Percentiles rank a stretch among this genome's conserved stretches.
phyloP scores from a whole-genome alignment of 208 protist species.

The Blechomonas ayalai region DNA sequence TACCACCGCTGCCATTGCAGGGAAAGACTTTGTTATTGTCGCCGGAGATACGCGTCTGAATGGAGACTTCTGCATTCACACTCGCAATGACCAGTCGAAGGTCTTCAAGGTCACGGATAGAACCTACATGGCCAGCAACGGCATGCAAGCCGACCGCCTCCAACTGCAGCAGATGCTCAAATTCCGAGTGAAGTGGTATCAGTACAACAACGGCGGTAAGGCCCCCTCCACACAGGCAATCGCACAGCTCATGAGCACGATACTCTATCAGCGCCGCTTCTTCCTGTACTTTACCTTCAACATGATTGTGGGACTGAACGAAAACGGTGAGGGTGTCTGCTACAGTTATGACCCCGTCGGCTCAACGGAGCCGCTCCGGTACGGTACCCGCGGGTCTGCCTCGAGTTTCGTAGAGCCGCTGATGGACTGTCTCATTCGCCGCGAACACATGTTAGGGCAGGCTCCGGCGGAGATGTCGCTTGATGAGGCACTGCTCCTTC shows the following conservation, averaged over 20 bases:
- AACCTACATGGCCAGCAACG: slow-evolving; percentile 91
- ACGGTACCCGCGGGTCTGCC: slow-evolving; percentile 91
- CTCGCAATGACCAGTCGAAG: slow-evolving; percentile 92
- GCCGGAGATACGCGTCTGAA: slow-evolving; percentile 97
- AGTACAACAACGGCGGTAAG: slow-evolving; percentile 92
- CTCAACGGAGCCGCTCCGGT: slow-evolving; percentile 92
- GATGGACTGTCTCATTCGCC: slow-evolving; percentile 95
- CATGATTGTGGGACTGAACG: slow-evolving; percentile 95
- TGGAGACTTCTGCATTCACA: slow-evolving; percentile 95
- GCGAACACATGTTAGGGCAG: slow-evolving; percentile 67
- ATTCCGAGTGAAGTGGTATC: slow-evolving; percentile 90
- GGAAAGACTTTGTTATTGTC: slow-evolving; percentile 95
- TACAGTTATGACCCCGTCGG: slow-evolving; percentile 99
- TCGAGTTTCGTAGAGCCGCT: slow-evolving; percentile 95
- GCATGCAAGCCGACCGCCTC: slow-evolving; percentile 97
- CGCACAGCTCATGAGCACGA: slow-evolving; percentile 96
- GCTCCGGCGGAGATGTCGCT: slow-evolving; percentile 50
- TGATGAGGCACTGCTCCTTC: slow-evolving; percentile 85
- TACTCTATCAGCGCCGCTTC: slow-evolving; percentile 97
- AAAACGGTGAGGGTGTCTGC: slow-evolving; percentile 92
- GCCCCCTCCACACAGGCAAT: slow-evolving; percentile 89
- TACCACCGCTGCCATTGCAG: slow-evolving; percentile 94
- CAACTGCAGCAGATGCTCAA: slow-evolving; percentile 95
- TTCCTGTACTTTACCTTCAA: slow-evolving; percentile 99
- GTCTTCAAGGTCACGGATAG: slow-evolving; percentile 89